Evolutionary conservation across 164 flowering plant genomes (phyloP).

Genomic region (Magnolia changhungtana): DNA sequence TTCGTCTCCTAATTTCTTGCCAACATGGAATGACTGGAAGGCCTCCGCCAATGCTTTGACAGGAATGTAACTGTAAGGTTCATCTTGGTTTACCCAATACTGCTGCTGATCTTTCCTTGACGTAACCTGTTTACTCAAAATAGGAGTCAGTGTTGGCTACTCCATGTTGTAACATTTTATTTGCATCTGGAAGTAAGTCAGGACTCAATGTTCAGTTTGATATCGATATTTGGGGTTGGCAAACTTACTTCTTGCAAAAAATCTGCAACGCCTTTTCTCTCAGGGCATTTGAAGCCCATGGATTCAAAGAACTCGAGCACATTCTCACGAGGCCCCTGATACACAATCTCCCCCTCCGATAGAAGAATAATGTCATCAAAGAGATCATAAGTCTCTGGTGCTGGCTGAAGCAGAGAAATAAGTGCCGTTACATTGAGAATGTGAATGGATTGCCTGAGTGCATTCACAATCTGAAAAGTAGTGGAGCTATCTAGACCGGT

Average conservation of each 20-base stretch:
- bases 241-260: conserved; percentile 81
- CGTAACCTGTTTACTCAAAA: conserved; percentile 13
- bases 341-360: conserved; percentile 85
- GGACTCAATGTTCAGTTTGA: too few relatives aligned
- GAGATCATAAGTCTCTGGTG: conserved; percentile 82
- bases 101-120: conserved; percentile 19
- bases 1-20: conserved; percentile 37
- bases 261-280: conserved; percentile 83
- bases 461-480: conserved; percentile 81
- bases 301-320: conserved; percentile 63
- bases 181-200: too few relatives aligned
- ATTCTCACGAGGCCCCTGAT: conserved; percentile 76
- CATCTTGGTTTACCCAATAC: conserved; percentile 13
- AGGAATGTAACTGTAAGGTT: conserved; percentile 32
- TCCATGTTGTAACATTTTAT: not conserved
- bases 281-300: conserved; percentile 78
- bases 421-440: conserved; percentile 61
- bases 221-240: not conserved
- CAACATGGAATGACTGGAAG: conserved; percentile 57
- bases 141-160: too few relatives aligned
- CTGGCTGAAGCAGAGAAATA: conserved; percentile 85
- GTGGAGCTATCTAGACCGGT: conserved; percentile 94
- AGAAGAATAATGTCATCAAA: conserved; percentile 77
- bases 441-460: conserved; percentile 77
- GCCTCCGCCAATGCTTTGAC: conserved; percentile 53